A percentile compares a stretch with the other conserved stretches of the same genome.
These are phyloP conservation scores for Kazachstania psychrophila DNA, from an alignment of 805 yeast species.

Conservation along the genomic window DNA sequence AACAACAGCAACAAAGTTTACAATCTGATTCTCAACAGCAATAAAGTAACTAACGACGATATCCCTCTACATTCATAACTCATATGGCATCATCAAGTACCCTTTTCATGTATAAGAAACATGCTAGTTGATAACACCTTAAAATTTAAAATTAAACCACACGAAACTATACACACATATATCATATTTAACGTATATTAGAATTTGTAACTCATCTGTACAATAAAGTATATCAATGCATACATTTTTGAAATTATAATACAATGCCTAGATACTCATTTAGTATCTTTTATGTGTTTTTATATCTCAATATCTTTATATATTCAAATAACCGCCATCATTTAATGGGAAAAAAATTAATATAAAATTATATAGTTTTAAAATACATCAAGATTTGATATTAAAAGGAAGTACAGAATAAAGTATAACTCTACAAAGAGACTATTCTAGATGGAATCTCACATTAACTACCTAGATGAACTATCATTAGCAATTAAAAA, in stretches of 20 bases:
- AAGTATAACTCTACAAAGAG: no score
- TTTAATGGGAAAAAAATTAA: background rate
- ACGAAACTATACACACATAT: no score
- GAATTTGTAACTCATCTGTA: no score
- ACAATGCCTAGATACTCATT: background rate
- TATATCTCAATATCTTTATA: background rate
- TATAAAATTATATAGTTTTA: background rate
- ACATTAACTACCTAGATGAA: constrained; percentile 25
- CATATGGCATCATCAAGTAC: no score
- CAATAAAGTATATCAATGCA: background rate
- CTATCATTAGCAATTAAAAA: constrained; percentile 22
- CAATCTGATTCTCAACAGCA: background rate
- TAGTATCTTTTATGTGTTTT: background rate
- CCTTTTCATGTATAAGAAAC: no score
- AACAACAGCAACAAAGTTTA: constrained; percentile 16
- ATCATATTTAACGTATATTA: no score
- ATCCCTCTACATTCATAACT: no score
- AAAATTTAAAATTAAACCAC: no score
- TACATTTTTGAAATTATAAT: background rate
- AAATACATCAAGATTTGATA: no score
- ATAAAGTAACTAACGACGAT: background rate
- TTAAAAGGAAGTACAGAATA: no score
- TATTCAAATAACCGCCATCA: background rate
- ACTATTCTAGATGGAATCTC: constrained; percentile 18
- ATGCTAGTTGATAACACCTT: no score